Evolutionary conservation across 768 basidiomycete species (phyloP), one percentile per base, ranked within the genome.

Genomic region (Hygrocybe coccinea): DNA sequence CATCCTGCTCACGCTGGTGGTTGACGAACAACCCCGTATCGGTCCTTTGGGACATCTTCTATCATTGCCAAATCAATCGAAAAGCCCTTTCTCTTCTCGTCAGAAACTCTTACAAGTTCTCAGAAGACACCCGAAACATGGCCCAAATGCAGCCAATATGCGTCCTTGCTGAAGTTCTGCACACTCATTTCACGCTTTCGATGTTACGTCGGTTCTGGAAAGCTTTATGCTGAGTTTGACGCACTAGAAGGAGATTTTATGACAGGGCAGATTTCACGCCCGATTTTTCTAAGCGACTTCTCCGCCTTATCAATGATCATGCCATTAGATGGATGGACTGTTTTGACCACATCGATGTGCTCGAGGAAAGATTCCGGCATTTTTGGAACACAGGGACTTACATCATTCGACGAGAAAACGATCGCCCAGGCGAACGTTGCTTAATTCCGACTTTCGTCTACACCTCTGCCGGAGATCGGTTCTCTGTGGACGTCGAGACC

Each of bases 371-470:
- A 19, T 70, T 65, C 58, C 50, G 56, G 8, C 62, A 65, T 17
- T 78, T 68, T 61, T 79, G 78, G 76, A 66, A 67, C 41, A 71
- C 72, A 0, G 79, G 79, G 1, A 68, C 73, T n/a, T 3, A 76
- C 75, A 0, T 65, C 68, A 25, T 48, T 60, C 12, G 55, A 60
- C 17, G 39, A 56, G 1, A 57, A 55, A 5, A 50, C 64, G 2
- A 50, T 56, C 25, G 44, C 59, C 3, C 44, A 58, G 3, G 67
- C 71, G 3, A n/a, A 72, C 60, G 5, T 54, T 70, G 24, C 52
- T 75, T 25, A 82, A 82, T 57, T n/a, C 79, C 79, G 2, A 77
- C 76, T 0, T 80, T 79, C 47, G 68, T 71, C 0, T 78, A 75
- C 58, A 74, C 74, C 2, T 60, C 65, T 5, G 64, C 62, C 14